These are phyloP conservation scores for Camellia oleifera DNA, from an alignment of 179 eudicot genomes.

Conservation along the genomic window DNA sequence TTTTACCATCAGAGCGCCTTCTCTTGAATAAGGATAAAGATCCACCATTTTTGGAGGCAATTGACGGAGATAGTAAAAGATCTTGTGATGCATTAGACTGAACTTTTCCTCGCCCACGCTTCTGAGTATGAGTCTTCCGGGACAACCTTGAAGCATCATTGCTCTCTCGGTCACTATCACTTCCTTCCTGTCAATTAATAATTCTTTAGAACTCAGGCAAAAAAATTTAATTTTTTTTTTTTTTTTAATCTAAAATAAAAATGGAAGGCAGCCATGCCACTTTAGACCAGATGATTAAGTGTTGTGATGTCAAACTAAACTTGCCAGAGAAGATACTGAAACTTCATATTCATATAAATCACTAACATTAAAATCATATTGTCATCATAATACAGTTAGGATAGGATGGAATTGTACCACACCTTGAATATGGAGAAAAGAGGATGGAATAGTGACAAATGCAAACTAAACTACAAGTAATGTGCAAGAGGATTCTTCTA, in stretches of 20 bases:
- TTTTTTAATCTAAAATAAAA: neutral
- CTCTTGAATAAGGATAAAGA: slow-evolving; percentile 68
- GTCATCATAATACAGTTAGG: too few species aligned
- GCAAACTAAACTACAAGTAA: neutral
- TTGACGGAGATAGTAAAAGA: slow-evolving; percentile 35
- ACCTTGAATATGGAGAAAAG: too few species aligned
- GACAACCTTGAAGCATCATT: slow-evolving; percentile 56
- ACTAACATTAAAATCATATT: too few species aligned
- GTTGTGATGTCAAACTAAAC: neutral
- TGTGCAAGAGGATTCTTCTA: neutral
- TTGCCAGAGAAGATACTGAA: neutral
- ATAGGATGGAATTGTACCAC: too few species aligned
- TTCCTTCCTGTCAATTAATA: slow-evolving; percentile 62
- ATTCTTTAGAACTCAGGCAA: neutral
- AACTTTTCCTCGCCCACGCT: slow-evolving; percentile 57
- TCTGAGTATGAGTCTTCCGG: slow-evolving; percentile 62
- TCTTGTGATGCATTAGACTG: slow-evolving; percentile 36
- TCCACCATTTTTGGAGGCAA: slow-evolving; percentile 52
- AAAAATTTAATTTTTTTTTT: too few species aligned
- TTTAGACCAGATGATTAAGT: neutral
- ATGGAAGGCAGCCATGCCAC: neutral
- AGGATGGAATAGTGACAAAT: too few species aligned
- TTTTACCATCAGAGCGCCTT: slow-evolving; percentile 71
- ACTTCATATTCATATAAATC: too few species aligned
- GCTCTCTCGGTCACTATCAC: slow-evolving; percentile 88